phyloP scores from a whole-genome alignment of 257 asterid species.

The Solanum chiquidenum region DNA sequence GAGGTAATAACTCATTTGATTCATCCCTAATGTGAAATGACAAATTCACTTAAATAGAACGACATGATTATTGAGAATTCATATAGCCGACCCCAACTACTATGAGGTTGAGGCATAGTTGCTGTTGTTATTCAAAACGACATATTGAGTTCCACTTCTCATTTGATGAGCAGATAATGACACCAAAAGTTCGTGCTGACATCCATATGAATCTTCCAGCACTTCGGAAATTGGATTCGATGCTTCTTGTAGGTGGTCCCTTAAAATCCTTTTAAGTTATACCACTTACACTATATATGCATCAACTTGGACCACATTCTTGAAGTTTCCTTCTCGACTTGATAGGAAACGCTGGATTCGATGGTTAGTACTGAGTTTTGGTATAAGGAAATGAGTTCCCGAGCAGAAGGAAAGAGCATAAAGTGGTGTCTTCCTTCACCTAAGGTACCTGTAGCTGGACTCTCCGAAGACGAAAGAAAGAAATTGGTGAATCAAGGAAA shows the following conservation, averaged over 20 bases:
- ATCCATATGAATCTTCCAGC: constrained; percentile 92
- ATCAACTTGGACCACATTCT: not conserved
- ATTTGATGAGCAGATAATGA: constrained; percentile 60
- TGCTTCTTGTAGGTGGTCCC: constrained; percentile 78
- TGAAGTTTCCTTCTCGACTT: not conserved
- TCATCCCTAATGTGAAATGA: not conserved
- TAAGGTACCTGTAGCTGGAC: constrained; percentile 60
- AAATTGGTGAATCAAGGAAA: constrained; percentile 54
- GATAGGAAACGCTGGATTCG: constrained; percentile 69
- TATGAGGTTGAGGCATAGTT: not conserved
- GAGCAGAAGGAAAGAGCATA: constrained; percentile 67
- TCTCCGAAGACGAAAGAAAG: constrained; percentile 62
- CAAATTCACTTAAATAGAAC: not conserved
- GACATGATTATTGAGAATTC: not conserved
- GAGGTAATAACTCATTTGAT: constrained; percentile 35
- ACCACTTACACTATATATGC: not conserved
- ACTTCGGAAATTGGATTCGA: constrained; percentile 70
- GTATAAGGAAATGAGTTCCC: constrained; percentile 74
- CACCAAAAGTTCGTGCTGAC: constrained; percentile 79
- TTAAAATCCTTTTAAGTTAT: not conserved
- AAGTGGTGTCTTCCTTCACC: constrained; percentile 98
- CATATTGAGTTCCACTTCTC: not conserved
- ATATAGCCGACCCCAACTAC: not conserved
- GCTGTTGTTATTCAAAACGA: not conserved
- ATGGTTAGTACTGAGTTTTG: constrained; percentile 76